Conservation (phyloP, 331 rosid genomes). For the Rosa hybrid region DNA sequence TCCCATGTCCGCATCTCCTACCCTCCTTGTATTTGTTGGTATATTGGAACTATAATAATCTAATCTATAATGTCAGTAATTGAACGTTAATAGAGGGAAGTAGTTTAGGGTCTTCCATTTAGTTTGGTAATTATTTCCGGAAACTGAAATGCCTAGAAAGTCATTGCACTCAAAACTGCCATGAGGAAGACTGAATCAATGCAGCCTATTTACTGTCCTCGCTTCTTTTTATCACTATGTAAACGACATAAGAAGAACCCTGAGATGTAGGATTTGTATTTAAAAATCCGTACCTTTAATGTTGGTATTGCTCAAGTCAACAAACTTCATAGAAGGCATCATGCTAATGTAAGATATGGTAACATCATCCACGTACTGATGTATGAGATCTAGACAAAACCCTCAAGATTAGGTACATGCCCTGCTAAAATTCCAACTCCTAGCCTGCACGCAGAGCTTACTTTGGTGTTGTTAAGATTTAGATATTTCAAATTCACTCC, state of each 20-base stretch:
- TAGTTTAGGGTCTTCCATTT: too few relatives aligned
- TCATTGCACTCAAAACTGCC: neutral
- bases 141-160: neutral
- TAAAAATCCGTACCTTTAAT: slow-evolving; percentile 62
- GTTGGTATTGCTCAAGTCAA: slow-evolving; percentile 71
- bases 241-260: neutral
- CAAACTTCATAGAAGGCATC: slow-evolving; percentile 69
- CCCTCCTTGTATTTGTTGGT: too few relatives aligned
- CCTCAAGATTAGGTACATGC: slow-evolving; percentile 72
- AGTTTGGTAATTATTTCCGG: too few relatives aligned
- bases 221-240: slow-evolving; percentile 6
- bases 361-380: slow-evolving; percentile 53
- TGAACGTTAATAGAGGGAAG: too few relatives aligned
- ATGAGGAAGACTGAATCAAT: neutral
- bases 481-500: slow-evolving; percentile 69
- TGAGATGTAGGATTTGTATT: neutral
- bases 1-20: too few relatives aligned
- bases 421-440: slow-evolving; percentile 72
- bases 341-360: slow-evolving; percentile 50
- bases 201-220: neutral
- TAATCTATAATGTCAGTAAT: too few relatives aligned
- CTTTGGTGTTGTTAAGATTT: slow-evolving; percentile 67
- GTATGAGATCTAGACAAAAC: slow-evolving; percentile 66
- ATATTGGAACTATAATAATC: too few relatives aligned
- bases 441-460: slow-evolving; percentile 55